Evolutionary conservation across 2,329 filamentous ascomycete genomes (phyloP).

Genomic region (Pestalotiopsis sp.): DNA sequence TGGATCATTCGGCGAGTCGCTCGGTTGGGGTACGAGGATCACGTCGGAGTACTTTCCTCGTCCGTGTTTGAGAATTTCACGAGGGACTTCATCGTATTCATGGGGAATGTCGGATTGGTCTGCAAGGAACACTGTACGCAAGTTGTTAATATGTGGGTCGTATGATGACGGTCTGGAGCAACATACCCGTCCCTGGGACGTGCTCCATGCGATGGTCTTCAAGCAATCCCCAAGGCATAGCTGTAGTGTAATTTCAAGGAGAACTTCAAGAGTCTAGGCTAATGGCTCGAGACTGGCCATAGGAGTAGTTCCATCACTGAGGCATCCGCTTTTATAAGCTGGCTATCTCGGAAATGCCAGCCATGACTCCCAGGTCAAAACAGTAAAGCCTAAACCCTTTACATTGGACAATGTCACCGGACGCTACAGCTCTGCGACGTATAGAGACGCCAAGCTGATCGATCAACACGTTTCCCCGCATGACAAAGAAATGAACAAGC

Average conservation of each 20-base stretch:
- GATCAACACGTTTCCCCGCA: constrained; percentile 3
- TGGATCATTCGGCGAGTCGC: constrained; percentile 50
- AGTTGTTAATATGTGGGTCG: constrained; percentile 15
- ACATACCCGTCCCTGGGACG: constrained; percentile 49
- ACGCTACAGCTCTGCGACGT: neutral
- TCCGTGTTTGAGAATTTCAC: constrained; percentile 41
- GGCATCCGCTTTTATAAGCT: neutral
- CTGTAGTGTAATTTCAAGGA: constrained; percentile 10
- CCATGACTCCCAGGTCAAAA: neutral
- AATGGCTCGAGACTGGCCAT: neutral
- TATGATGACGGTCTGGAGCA: neutral
- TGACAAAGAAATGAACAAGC: constrained; percentile 9
- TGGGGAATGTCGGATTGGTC: constrained; percentile 47
- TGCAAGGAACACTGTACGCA: constrained; percentile 40
- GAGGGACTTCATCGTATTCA: constrained; percentile 44
- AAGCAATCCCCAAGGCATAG: constrained; percentile 50
- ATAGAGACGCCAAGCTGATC: neutral
- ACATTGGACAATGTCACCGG: neutral
- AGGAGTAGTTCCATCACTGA: neutral
- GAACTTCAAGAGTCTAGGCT: neutral
- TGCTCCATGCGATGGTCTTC: constrained; percentile 44
- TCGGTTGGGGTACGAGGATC: constrained; percentile 46
- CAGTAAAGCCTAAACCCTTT: constrained; percentile 1
- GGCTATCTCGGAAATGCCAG: neutral
- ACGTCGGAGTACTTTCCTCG: constrained; percentile 33